Conservation (phyloP, 306 rosid species). For the Hippophae tibetana region DNA sequence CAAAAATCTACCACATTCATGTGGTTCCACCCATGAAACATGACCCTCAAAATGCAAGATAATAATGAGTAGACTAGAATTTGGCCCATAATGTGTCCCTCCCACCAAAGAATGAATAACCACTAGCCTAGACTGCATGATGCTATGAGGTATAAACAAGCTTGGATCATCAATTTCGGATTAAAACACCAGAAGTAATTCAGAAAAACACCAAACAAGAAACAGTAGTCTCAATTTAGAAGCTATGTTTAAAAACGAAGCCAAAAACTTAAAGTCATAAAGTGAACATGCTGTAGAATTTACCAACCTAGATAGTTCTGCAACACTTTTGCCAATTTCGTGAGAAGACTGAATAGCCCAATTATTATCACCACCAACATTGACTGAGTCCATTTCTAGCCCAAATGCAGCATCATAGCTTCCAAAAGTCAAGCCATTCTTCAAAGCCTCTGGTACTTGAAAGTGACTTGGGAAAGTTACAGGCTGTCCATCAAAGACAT, state of each 20-base stretch:
- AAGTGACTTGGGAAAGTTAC: conserved; percentile 76
- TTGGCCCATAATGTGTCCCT: no score
- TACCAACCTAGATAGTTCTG: conserved; percentile 56
- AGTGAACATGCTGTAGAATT: conserved; percentile 3
- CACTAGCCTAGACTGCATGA: no score
- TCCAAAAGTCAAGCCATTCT: conserved; percentile 72
- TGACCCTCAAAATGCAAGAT: no score
- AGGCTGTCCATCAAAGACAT: conserved; percentile 26
- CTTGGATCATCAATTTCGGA: no score
- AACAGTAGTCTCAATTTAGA: not conserved
- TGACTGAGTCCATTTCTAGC: conserved; percentile 24
- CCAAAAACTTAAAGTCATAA: not conserved
- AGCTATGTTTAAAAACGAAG: not conserved
- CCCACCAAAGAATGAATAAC: no score
- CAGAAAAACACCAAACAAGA: not conserved
- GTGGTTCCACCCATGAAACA: no score
- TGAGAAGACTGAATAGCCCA: conserved; percentile 30
- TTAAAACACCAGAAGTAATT: no score
- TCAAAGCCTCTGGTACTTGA: conserved; percentile 59
- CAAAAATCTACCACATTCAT: no score
- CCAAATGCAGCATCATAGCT: conserved; percentile 42
- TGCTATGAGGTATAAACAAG: no score
- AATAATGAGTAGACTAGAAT: no score
- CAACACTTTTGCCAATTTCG: conserved; percentile 28
- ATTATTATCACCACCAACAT: conserved; percentile 22